phyloP scores from a whole-genome alignment of 2,329 filamentous ascomycete genomes.

The Scedosporium apiospermum region DNA sequence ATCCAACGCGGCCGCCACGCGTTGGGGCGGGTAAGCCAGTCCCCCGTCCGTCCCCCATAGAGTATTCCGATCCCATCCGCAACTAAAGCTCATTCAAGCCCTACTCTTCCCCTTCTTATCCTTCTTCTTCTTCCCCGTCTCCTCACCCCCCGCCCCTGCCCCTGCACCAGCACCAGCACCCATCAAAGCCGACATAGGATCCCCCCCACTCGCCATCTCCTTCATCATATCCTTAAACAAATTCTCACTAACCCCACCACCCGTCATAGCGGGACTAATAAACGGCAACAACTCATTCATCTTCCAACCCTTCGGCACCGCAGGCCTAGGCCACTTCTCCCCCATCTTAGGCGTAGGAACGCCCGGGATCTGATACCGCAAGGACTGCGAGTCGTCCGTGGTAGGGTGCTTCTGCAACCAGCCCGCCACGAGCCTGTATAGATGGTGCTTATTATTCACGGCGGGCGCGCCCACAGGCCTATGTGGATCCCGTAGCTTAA shows the following conservation, averaged over 20 bases:
- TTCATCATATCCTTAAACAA: slow-evolving; percentile 95
- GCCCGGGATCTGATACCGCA: slow-evolving; percentile 64
- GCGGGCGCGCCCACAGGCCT: slow-evolving; percentile 26
- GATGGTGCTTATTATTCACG: slow-evolving; percentile 73
- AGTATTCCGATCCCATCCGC: no score
- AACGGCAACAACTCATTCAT: slow-evolving; percentile 75
- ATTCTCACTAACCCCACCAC: slow-evolving; percentile 89
- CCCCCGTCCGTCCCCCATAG: no score
- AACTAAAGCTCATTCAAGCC: slow-evolving; percentile 14
- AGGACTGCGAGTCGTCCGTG: slow-evolving; percentile 55
- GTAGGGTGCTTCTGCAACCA: slow-evolving; percentile 74
- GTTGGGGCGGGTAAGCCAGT: no score
- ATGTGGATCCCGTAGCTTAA: slow-evolving; percentile 48
- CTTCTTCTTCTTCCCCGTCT: slow-evolving; percentile 33
- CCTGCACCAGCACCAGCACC: slow-evolving; percentile 21
- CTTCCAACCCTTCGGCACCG: slow-evolving; percentile 84
- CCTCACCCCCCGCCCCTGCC: slow-evolving; percentile 14
- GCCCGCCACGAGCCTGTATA: slow-evolving; percentile 70
- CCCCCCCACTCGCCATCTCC: slow-evolving; percentile 59
- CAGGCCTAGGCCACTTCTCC: slow-evolving; percentile 61
- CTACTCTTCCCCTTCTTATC: slow-evolving; percentile 40
- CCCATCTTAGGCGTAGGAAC: slow-evolving; percentile 52
- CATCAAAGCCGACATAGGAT: slow-evolving; percentile 35
- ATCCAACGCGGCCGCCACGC: no score
- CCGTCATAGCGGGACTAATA: slow-evolving; percentile 80